Percentiles rank a stretch among this genome's conserved stretches.
Conservation (phyloP, 495 filamentous ascomycete species). For the Xylaria acuta region DNA sequence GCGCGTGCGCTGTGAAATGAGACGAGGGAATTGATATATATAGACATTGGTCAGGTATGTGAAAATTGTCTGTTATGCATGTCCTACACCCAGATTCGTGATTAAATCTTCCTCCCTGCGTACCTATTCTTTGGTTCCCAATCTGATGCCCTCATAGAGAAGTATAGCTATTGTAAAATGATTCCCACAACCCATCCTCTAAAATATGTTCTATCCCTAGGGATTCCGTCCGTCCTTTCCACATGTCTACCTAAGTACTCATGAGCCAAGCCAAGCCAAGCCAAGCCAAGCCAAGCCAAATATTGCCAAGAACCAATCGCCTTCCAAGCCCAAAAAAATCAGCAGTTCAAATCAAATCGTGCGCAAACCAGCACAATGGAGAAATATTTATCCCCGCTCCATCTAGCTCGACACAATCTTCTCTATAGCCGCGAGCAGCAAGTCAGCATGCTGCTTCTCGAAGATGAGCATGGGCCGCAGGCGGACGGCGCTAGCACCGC, state of each 20-base stretch:
- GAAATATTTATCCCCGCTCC: neutral
- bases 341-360: neutral
- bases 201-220: constrained; percentile 8
- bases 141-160: neutral
- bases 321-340: neutral
- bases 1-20: neutral
- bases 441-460: constrained; percentile 85
- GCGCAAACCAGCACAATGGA: neutral
- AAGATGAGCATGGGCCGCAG: constrained; percentile 96
- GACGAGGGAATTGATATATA: neutral
- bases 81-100: neutral
- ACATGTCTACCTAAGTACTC: neutral
- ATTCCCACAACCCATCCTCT: neutral
- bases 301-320: neutral
- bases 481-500: constrained; percentile 78
- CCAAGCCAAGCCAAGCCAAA: neutral
- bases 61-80: neutral
- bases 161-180: neutral
- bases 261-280: neutral
- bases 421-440: constrained; percentile 65
- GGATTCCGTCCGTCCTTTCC: neutral
- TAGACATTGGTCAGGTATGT: neutral
- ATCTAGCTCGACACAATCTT: constrained; percentile 63
- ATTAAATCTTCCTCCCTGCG: neutral
- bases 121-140: neutral